Conservation (phyloP, 306 rosid species). For the Leucaena leucocephala region DNA sequence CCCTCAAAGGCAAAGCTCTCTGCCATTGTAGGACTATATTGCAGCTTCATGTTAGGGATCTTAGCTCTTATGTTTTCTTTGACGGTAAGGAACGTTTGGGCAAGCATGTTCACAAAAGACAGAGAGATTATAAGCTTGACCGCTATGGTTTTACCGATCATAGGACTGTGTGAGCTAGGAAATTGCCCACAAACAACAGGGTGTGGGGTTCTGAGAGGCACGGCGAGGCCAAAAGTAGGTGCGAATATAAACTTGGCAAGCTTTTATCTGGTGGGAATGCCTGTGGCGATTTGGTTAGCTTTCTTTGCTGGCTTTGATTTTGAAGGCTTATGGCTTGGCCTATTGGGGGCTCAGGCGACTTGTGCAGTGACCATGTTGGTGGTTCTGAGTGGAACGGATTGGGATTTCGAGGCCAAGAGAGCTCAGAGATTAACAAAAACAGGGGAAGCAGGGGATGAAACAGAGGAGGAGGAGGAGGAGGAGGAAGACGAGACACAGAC, state of each 20-base stretch:
- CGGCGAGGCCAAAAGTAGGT: slow-evolving; percentile 76
- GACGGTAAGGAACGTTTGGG: slow-evolving; percentile 72
- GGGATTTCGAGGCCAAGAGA: slow-evolving; percentile 69
- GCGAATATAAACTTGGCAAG: slow-evolving; percentile 76
- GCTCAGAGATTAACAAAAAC: slow-evolving; percentile 61
- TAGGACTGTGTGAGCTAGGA: slow-evolving; percentile 66
- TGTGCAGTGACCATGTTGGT: slow-evolving; percentile 87
- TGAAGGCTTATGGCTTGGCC: slow-evolving; percentile 80
- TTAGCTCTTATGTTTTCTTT: slow-evolving; percentile 61
- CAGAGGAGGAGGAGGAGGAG: slow-evolving; percentile 39
- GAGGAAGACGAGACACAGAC: slow-evolving; percentile 40
- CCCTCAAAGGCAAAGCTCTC: slow-evolving; percentile 67
- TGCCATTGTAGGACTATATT: slow-evolving; percentile 74
- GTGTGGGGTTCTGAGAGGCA: slow-evolving; percentile 69
- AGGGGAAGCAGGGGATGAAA: slow-evolving; percentile 41
- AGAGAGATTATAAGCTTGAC: background rate
- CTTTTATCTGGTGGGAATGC: slow-evolving; percentile 89
- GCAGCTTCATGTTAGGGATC: slow-evolving; percentile 65
- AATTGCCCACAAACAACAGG: slow-evolving; percentile 73
- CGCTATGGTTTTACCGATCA: slow-evolving; percentile 52
- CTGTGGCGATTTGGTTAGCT: slow-evolving; percentile 69
- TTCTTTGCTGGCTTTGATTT: slow-evolving; percentile 73
- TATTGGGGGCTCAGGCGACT: slow-evolving; percentile 76
- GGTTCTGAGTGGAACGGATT: slow-evolving; percentile 64
- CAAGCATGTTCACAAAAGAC: slow-evolving; percentile 76